Conservation (phyloP, 2,329 filamentous ascomycete genomes). For the Alternaria triticina region DNA sequence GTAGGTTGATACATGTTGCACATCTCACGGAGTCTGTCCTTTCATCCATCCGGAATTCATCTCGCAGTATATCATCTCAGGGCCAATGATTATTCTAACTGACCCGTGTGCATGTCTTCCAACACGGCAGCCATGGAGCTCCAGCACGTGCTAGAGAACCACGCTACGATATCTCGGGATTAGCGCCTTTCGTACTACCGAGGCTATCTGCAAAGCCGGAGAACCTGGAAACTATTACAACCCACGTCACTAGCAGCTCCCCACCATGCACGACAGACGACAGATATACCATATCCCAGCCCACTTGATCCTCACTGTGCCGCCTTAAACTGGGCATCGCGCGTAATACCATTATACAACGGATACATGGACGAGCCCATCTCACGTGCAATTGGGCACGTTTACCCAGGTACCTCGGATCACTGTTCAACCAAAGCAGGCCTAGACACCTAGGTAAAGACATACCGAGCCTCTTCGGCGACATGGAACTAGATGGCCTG, state of each 20-base stretch:
- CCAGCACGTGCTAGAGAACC: not conserved
- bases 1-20: not conserved
- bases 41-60: too few species aligned
- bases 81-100: not conserved
- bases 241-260: conserved; percentile 12
- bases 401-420: conserved; percentile 5
- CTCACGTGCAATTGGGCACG: not conserved
- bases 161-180: not conserved
- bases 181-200: not conserved
- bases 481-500: conserved; percentile 12
- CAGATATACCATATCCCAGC: conserved; percentile 2
- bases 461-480: conserved; percentile 11
- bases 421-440: conserved; percentile 2
- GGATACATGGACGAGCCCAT: not conserved
- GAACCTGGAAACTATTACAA: conserved; percentile 2
- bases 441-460: not conserved
- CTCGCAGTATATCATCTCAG: too few species aligned
- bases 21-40: too few species aligned
- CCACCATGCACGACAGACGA: conserved; percentile 6
- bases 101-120: not conserved
- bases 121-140: not conserved
- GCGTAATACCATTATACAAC: conserved; percentile 10
- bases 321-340: not conserved
- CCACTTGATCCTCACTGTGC: not conserved
- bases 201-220: conserved; percentile 5